Percentiles rank a stretch among this genome's conserved stretches.
These are phyloP conservation scores for Isatis lusitanica DNA, from an alignment of 441 rosid species.

Conservation along the genomic window DNA sequence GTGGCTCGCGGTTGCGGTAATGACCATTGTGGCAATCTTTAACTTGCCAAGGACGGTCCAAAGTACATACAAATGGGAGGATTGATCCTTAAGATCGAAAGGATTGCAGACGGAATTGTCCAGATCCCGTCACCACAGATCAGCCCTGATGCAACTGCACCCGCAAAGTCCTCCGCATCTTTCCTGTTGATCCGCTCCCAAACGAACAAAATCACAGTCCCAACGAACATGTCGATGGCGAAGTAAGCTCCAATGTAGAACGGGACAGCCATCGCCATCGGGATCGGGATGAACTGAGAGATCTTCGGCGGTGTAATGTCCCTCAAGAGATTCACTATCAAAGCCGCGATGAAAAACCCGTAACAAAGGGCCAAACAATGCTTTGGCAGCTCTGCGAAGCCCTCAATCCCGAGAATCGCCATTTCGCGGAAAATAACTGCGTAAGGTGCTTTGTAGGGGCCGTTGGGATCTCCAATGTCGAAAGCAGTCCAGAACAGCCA, in stretches of 20 bases:
- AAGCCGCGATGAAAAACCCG: conserved; percentile 70
- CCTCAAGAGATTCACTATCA: conserved; percentile 63
- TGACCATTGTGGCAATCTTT: conserved; percentile 24
- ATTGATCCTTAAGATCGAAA: conserved; percentile 74
- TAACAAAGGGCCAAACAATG: conserved; percentile 71
- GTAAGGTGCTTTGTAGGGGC: conserved; percentile 87
- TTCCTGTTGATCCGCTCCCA: conserved; percentile 75
- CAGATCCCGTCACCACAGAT: conserved; percentile 87
- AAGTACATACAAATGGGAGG: conserved; percentile 93
- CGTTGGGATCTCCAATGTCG: conserved; percentile 75
- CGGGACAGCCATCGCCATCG: conserved; percentile 87
- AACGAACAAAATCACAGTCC: conserved; percentile 65
- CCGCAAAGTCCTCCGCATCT: conserved; percentile 68
- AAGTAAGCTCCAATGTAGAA: conserved; percentile 91
- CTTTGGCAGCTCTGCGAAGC: conserved; percentile 75
- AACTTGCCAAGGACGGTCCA: conserved; percentile 51
- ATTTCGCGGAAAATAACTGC: conserved; percentile 82
- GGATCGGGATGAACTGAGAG: conserved; percentile 74
- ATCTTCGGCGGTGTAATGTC: conserved; percentile 61
- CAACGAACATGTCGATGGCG: conserved; percentile 87
- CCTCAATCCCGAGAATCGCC: conserved; percentile 83
- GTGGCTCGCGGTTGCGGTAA: background rate
- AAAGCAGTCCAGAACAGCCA: conserved; percentile 88
- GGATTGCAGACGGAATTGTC: conserved; percentile 79
- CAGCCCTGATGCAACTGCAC: conserved; percentile 81